A percentile compares a stretch with the other conserved stretches of the same genome.
phyloP scores from a whole-genome alignment of 2,329 filamentous ascomycete species.

The Paracoccidioides brasiliensis region DNA sequence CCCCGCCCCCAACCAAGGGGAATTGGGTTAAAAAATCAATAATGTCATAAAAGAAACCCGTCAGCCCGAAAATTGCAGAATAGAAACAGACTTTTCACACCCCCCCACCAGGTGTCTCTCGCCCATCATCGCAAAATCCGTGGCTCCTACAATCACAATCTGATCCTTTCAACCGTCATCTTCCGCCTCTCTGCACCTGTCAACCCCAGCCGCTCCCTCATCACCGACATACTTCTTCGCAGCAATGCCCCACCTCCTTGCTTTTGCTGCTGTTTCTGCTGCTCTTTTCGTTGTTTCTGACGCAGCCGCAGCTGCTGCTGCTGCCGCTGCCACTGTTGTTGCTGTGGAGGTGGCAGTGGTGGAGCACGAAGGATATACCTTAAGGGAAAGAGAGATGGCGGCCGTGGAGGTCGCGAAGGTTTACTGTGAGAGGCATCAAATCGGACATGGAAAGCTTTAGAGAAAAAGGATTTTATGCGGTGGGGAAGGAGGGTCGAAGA shows the following conservation, averaged over 20 bases:
- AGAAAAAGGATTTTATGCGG: background rate
- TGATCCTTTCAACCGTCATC: background rate
- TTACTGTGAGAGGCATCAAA: background rate
- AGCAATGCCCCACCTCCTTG: background rate
- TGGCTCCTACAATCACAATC: background rate
- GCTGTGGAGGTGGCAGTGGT: background rate
- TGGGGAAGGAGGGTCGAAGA: background rate
- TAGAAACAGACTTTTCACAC: background rate
- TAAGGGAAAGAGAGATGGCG: background rate
- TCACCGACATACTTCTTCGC: background rate
- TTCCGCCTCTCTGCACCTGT: background rate
- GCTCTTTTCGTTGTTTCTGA: background rate
- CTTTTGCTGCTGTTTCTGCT: background rate
- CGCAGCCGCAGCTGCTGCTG: background rate
- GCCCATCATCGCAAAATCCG: background rate
- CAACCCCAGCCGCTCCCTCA: background rate
- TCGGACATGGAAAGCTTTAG: background rate
- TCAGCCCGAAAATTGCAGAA: too few species aligned
- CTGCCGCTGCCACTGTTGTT: background rate
- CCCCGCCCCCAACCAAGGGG: too few species aligned
- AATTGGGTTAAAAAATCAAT: too few species aligned
- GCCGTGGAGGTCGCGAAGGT: background rate
- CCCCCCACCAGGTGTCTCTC: background rate
- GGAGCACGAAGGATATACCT: background rate
- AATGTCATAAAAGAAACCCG: too few species aligned